phyloP scores from a whole-genome alignment of 805 yeast species.

The Pachysolen tannophilus region DNA sequence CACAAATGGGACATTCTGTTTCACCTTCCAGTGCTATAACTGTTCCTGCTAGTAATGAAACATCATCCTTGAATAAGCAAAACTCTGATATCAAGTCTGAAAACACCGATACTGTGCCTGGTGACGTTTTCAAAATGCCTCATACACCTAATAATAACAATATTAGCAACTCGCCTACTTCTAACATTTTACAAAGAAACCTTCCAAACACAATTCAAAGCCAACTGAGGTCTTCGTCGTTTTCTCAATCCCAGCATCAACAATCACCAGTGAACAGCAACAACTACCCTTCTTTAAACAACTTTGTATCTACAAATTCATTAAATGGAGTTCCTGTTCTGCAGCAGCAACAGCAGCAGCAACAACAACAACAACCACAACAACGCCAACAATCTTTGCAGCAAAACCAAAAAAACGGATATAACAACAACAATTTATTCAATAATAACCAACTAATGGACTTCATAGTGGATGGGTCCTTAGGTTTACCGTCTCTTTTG shows the following conservation, averaged over 20 bases:
- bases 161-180: background rate
- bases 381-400: conserved; percentile 7
- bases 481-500: conserved; percentile 65
- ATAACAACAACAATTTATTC: conserved; percentile 15
- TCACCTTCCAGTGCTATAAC: background rate
- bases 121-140: background rate
- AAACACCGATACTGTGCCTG: background rate
- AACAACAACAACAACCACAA: conserved; percentile 12
- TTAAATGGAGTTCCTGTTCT: background rate
- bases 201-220: background rate
- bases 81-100: background rate
- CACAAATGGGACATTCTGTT: background rate
- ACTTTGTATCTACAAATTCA: background rate
- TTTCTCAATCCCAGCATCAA: too few relatives aligned
- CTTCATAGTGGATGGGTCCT: conserved; percentile 76
- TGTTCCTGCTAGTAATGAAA: background rate
- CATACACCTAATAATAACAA: background rate
- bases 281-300: background rate
- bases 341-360: conserved; percentile 10
- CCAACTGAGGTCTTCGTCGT: background rate
- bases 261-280: background rate
- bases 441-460: conserved; percentile 34
- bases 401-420: conserved; percentile 4
- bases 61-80: background rate
- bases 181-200: too few relatives aligned